phyloP scores from a whole-genome alignment of 2,329 filamentous ascomycete species.

The Colletotrichum zoysiae region DNA sequence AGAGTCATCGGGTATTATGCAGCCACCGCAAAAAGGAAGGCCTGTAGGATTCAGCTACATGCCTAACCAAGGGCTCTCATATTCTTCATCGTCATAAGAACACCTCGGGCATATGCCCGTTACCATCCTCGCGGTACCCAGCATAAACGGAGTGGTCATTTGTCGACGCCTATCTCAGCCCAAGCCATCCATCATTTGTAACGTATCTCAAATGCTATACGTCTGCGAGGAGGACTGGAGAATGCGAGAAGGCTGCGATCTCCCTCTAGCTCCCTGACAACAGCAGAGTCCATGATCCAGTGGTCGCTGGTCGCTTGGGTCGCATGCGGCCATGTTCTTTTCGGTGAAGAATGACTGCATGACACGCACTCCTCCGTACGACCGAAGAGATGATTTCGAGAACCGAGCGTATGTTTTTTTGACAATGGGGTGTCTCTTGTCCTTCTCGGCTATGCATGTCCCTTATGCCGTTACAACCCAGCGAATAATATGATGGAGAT shows the following conservation, averaged over 20 bases:
- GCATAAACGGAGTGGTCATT: background rate
- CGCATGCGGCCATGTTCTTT: slow-evolving; percentile 25
- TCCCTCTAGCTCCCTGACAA: background rate
- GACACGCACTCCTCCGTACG: background rate
- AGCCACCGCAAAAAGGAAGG: background rate
- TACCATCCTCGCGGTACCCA: background rate
- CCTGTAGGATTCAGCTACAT: background rate
- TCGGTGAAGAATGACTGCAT: slow-evolving; percentile 39
- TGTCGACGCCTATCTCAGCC: background rate
- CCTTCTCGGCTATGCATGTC: slow-evolving; percentile 9
- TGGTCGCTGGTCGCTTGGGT: slow-evolving; percentile 21
- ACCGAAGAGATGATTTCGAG: background rate
- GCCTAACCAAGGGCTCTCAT: background rate
- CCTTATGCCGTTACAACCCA: slow-evolving; percentile 29
- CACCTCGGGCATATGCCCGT: background rate
- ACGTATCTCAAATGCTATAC: background rate
- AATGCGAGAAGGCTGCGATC: background rate
- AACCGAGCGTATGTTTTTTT: background rate
- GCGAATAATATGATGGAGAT: slow-evolving; percentile 9
- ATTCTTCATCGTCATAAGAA: background rate
- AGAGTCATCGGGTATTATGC: background rate
- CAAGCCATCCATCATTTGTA: background rate
- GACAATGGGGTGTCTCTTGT: background rate
- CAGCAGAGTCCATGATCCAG: background rate
- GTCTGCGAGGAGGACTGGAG: background rate